These are phyloP conservation scores for Mortierella sp. DNA, from an alignment of 371 early-diverging fungal species.

Conservation along the genomic window DNA sequence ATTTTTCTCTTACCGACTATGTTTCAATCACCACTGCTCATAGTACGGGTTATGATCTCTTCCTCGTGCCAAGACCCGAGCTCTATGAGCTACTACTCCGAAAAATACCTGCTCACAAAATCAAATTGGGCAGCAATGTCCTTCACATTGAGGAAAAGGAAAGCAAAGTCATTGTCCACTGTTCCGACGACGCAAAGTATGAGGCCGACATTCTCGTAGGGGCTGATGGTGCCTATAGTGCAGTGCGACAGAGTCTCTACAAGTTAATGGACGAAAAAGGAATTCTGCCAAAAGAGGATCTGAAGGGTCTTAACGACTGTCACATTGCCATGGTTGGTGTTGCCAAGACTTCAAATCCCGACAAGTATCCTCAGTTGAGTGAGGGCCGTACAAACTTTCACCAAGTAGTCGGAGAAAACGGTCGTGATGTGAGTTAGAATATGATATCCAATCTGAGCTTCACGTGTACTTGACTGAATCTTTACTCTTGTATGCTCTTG, in stretches of 20 bases:
- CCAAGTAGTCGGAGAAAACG: neutral
- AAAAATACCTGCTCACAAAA: slow-evolving; percentile 12
- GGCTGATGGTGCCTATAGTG: slow-evolving; percentile 24
- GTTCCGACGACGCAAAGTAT: slow-evolving; percentile 15
- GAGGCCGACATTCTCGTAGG: slow-evolving; percentile 27
- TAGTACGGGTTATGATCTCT: slow-evolving; percentile 11
- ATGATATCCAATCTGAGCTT: too few species aligned
- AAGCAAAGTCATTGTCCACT: slow-evolving; percentile 13
- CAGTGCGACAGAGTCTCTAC: slow-evolving; percentile 24
- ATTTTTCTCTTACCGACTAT: too few species aligned
- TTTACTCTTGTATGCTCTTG: too few species aligned
- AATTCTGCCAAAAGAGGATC: slow-evolving; percentile 8
- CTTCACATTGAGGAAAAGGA: slow-evolving; percentile 9
- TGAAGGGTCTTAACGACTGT: slow-evolving; percentile 11
- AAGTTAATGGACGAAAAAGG: slow-evolving; percentile 20
- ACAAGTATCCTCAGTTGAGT: slow-evolving; percentile 23
- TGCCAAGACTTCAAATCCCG: slow-evolving; percentile 10
- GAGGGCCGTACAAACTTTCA: slow-evolving; percentile 7
- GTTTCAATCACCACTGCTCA: too few species aligned
- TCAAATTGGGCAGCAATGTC: slow-evolving; percentile 17
- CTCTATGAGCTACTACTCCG: slow-evolving; percentile 16
- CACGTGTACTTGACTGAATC: too few species aligned
- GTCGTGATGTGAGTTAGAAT: slow-evolving; percentile 6
- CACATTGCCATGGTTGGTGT: slow-evolving; percentile 21
- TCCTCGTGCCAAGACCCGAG: slow-evolving; percentile 11